Percentiles rank a stretch among this genome's conserved stretches.
phyloP scores from a whole-genome alignment of 331 rosid genomes.

The Pyracantha coccinea region DNA sequence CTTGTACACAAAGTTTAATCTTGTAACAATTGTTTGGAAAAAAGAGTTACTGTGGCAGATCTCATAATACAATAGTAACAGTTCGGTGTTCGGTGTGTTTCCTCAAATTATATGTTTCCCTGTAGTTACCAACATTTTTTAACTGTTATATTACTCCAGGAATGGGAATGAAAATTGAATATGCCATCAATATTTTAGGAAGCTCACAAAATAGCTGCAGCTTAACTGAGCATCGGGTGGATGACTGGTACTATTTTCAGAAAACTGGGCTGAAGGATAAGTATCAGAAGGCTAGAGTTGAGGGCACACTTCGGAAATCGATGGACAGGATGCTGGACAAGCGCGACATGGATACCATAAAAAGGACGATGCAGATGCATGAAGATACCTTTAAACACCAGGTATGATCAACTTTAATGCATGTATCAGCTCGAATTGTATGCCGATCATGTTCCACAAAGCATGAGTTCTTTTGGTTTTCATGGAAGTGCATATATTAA shows the following conservation, averaged over 20 bases:
- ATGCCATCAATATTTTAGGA: conserved; percentile 51
- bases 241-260: conserved; percentile 52
- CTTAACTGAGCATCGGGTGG: conserved; percentile 40
- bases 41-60: background rate
- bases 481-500: background rate
- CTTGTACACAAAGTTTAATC: background rate
- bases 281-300: conserved; percentile 16
- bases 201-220: conserved; percentile 35
- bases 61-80: background rate
- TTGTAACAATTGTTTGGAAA: background rate
- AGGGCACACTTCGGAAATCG: conserved; percentile 26
- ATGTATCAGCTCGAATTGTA: background rate
- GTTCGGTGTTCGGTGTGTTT: background rate
- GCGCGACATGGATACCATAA: conserved; percentile 51
- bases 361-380: conserved; percentile 78
- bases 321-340: conserved; percentile 58
- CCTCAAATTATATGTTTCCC: conserved; percentile 1
- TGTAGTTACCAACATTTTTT: conserved; percentile 1
- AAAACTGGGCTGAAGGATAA: conserved; percentile 31
- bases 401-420: conserved; percentile 34
- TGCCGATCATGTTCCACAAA: background rate
- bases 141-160: conserved; percentile 31
- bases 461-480: background rate
- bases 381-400: conserved; percentile 77
- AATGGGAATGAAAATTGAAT: conserved; percentile 84